These are phyloP conservation scores for Coemansia sp. DNA, from an alignment of 192 early-diverging fungal genomes.

Conservation along the genomic window DNA sequence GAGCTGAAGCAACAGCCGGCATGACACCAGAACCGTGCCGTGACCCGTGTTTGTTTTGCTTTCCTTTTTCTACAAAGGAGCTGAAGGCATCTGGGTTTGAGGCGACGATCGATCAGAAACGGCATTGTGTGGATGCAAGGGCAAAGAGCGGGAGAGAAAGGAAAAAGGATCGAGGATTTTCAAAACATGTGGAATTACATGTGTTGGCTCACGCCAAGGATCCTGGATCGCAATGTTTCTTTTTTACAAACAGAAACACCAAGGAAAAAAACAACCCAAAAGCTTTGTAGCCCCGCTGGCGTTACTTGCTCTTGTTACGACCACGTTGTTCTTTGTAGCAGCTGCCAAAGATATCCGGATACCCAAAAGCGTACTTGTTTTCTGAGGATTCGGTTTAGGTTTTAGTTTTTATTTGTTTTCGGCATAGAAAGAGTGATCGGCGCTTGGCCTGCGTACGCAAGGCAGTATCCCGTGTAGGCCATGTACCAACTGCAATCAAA, in stretches of 20 bases:
- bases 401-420: background rate
- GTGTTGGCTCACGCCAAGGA: background rate
- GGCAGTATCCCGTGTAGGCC: background rate
- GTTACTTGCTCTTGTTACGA: background rate
- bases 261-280: background rate
- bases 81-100: background rate
- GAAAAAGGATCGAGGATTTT: background rate
- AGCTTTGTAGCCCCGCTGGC: background rate
- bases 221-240: background rate
- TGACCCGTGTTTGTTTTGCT: background rate
- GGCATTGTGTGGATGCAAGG: background rate
- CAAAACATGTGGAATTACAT: background rate
- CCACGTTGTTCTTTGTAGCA: too few relatives aligned
- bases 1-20: too few relatives aligned
- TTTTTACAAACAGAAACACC: background rate
- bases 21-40: background rate
- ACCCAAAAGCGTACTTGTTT: background rate
- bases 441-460: background rate
- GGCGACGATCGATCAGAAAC: constrained; percentile 7
- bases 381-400: too few relatives aligned
- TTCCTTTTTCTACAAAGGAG: background rate
- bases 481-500: background rate
- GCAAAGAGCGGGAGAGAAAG: background rate
- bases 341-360: background rate
- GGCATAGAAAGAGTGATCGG: background rate